A percentile compares a stretch with the other conserved stretches of the same genome.
These are phyloP conservation scores for Gossypium australe DNA, from an alignment of 345 rosid genomes.

Conservation along the genomic window DNA sequence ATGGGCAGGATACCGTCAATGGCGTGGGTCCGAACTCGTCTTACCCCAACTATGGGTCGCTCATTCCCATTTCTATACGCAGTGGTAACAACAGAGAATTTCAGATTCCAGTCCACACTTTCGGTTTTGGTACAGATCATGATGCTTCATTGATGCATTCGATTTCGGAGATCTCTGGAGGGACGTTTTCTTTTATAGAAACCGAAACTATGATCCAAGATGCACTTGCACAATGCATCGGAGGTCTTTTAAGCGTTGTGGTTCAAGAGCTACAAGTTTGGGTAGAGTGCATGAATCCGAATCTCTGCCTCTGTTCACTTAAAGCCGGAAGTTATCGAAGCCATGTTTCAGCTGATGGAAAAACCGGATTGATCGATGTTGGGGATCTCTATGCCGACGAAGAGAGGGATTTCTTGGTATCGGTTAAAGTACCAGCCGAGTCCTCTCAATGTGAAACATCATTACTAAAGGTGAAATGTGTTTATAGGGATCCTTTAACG, in stretches of 20 bases:
- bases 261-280: slow-evolving; percentile 76
- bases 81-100: slow-evolving; percentile 47
- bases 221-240: slow-evolving; percentile 98
- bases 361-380: slow-evolving; percentile 54
- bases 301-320: slow-evolving; percentile 48
- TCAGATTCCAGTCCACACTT: slow-evolving; percentile 82
- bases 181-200: slow-evolving; percentile 94
- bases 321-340: slow-evolving; percentile 77
- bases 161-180: slow-evolving; percentile 81
- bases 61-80: slow-evolving; percentile 60
- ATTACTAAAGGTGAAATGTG: slow-evolving; percentile 68
- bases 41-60: slow-evolving; percentile 53
- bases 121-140: slow-evolving; percentile 92
- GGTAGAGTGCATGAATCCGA: slow-evolving; percentile 47
- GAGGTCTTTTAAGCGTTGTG: slow-evolving; percentile 92
- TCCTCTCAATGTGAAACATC: slow-evolving; percentile 37
- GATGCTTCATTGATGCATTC: slow-evolving; percentile 94
- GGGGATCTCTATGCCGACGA: slow-evolving; percentile 96
- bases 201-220: slow-evolving; percentile 85
- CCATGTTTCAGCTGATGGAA: slow-evolving; percentile 39
- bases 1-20: slow-evolving; percentile 73
- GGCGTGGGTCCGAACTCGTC: slow-evolving; percentile 28
- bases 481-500: slow-evolving; percentile 69
- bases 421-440: slow-evolving; percentile 62
- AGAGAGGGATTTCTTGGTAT: slow-evolving; percentile 86